Percentiles rank a stretch among this genome's conserved stretches.
Evolutionary conservation across 106 monocot genomes (phyloP).

Genomic region (Platanthera zijinensis): DNA sequence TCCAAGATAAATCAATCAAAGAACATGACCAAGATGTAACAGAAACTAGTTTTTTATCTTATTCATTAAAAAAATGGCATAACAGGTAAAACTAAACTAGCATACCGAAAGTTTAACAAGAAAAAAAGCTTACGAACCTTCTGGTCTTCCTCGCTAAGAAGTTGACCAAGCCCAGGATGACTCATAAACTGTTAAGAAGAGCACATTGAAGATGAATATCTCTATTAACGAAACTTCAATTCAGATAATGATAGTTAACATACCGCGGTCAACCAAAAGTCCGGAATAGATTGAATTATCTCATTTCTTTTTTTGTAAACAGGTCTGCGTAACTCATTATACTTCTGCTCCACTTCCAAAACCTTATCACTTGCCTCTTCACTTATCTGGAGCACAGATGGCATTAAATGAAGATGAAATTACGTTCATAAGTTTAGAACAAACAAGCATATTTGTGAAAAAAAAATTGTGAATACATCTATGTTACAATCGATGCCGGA

Average conservation of each 20-base stretch:
- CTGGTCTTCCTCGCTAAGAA: slow-evolving; percentile 56
- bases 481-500: not conserved
- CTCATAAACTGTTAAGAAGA: slow-evolving; percentile 40
- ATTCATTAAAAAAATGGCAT: too few species aligned
- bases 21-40: not conserved
- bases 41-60: too few species aligned
- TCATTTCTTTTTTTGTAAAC: slow-evolving; percentile 63
- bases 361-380: slow-evolving; percentile 97
- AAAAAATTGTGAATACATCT: not conserved
- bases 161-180: slow-evolving; percentile 57
- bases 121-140: slow-evolving; percentile 26
- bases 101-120: too few species aligned
- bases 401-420: not conserved
- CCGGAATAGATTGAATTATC: slow-evolving; percentile 79
- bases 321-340: slow-evolving; percentile 85
- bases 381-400: slow-evolving; percentile 40
- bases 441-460: not conserved
- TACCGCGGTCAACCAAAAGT: slow-evolving; percentile 98
- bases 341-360: slow-evolving; percentile 94
- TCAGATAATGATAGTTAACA: not conserved
- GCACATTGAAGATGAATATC: not conserved
- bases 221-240: not conserved
- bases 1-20: not conserved
- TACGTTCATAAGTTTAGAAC: not conserved
- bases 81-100: too few species aligned